Base-by-base conservation (phyloP, 2,329 filamentous ascomycete species). In the Penicillium sp. region DNA sequence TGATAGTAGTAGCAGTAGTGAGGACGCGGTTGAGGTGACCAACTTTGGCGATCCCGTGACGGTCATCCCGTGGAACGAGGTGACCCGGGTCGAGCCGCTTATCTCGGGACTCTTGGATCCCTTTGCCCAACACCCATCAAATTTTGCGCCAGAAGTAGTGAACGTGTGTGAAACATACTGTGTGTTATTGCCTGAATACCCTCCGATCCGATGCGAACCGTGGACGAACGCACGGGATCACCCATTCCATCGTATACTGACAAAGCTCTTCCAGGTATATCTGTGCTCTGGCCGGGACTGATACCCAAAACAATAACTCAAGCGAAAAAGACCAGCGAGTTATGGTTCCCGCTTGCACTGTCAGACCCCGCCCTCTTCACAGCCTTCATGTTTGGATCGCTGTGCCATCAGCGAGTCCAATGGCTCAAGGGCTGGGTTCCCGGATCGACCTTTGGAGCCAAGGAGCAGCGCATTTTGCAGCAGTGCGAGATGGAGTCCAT, bases 401-500 rank as follows among this genome's bases (percentile, higher is more conserved):
- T 76, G 2, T 75, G 72, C 19, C 74, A 76, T 40, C 70, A 71
- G 42, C 71, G 72, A 22, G 69, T 73, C 6, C 69, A 72, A 45
- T 73, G 69, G 64, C 28, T 72, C 38, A 73, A 74, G 19, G 57
- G 61, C 6, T 67, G 65, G 62, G 64, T 70, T 6, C 64, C 70
- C 0, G 59, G 58, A 1, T 58, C 59, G 11, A 52, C 53, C 1
- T 75, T 72, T 30, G 65, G 63, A 2, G 59, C 59, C 1, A 64
- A 49, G n/a, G 64, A 75, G 16, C 64, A 72, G 40, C 67, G 64
- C 10, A 52, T 71, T 0, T 55, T 75, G 10, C 59, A 69, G 42
- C n/a, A 66, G 2, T 71, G 67, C 40, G 72, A 75, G 56, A 66
- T 70, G 56, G 73, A 78, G 57, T 71, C 75, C 3, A 74, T 78